phyloP scores from a whole-genome alignment of 1,139 yeast species.

The Pichia sorboxylosa region DNA sequence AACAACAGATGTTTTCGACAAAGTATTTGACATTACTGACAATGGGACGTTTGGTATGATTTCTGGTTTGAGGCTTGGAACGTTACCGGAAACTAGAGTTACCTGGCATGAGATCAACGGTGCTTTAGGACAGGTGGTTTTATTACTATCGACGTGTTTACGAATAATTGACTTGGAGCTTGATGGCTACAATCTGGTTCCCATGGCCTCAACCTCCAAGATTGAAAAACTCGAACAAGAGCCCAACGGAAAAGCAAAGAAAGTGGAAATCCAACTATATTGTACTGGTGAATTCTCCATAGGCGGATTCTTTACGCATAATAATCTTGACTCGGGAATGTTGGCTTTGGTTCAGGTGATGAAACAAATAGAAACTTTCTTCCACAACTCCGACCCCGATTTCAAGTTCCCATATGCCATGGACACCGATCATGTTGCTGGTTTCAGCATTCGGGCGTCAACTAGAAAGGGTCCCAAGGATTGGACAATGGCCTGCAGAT shows the following conservation, averaged over 20 bases:
- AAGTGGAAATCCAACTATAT: slow-evolving; percentile 34
- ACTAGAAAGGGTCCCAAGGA: slow-evolving; percentile 54
- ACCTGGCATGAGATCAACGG: slow-evolving; percentile 92
- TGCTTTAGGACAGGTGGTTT: slow-evolving; percentile 76
- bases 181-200: slow-evolving; percentile 53
- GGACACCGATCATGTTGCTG: slow-evolving; percentile 61
- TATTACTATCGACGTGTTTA: slow-evolving; percentile 55
- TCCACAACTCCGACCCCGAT: slow-evolving; percentile 39
- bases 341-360: slow-evolving; percentile 59
- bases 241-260: slow-evolving; percentile 24
- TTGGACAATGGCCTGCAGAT: slow-evolving; percentile 89
- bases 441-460: slow-evolving; percentile 59
- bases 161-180: slow-evolving; percentile 46
- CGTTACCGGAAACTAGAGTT: slow-evolving; percentile 41
- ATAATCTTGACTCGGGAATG: slow-evolving; percentile 66
- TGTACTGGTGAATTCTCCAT: slow-evolving; percentile 48
- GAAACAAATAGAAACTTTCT: slow-evolving; percentile 40
- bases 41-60: slow-evolving; percentile 82
- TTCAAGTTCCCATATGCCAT: slow-evolving; percentile 63
- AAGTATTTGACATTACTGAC: slow-evolving; percentile 70
- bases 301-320: slow-evolving; percentile 58
- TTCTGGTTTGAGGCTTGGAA: slow-evolving; percentile 73
- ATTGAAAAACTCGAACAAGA: slow-evolving; percentile 47
- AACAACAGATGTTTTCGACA: slow-evolving; percentile 68
- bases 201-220: slow-evolving; percentile 77